Evolutionary conservation across 2,329 filamentous ascomycete genomes (phyloP).

Genomic region (Neonectria punicea): DNA sequence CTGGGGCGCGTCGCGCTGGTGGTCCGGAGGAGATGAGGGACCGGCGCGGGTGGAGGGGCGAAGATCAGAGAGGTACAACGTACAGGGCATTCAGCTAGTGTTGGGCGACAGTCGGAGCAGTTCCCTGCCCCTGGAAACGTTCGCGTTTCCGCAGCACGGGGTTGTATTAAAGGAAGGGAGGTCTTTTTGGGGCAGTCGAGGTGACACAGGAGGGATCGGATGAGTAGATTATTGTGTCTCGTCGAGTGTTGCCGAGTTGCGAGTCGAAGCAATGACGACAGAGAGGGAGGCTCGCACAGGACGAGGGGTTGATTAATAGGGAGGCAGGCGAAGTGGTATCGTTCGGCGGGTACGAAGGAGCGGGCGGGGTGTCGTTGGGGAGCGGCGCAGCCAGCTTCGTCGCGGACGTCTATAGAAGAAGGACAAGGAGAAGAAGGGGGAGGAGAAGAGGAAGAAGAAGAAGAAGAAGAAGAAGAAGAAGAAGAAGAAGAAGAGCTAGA

Average conservation of each 20-base stretch:
- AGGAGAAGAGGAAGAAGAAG: background rate
- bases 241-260: slow-evolving; percentile 31
- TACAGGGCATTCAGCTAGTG: slow-evolving; percentile 52
- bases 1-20: slow-evolving; percentile 30
- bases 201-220: slow-evolving; percentile 21
- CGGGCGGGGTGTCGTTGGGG: slow-evolving; percentile 17
- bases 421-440: slow-evolving; percentile 4
- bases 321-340: slow-evolving; percentile 16
- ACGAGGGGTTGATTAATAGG: slow-evolving; percentile 24
- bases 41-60: slow-evolving; percentile 29
- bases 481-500: background rate
- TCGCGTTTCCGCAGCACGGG: slow-evolving; percentile 45
- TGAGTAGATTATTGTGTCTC: slow-evolving; percentile 3
- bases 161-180: slow-evolving; percentile 4
- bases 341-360: slow-evolving; percentile 22
- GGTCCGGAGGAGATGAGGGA: slow-evolving; percentile 24
- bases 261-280: slow-evolving; percentile 24
- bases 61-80: slow-evolving; percentile 36
- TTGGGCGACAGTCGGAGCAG: slow-evolving; percentile 45
- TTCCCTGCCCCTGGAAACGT: slow-evolving; percentile 44
- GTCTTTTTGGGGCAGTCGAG: slow-evolving; percentile 27
- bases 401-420: slow-evolving; percentile 22
- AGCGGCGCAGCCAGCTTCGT: slow-evolving; percentile 45
- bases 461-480: slow-evolving; percentile 2
- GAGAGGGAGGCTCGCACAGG: slow-evolving; percentile 18